Evolutionary conservation across 2,329 filamentous ascomycete species (phyloP).

Genomic region (Alternaria rosae): DNA sequence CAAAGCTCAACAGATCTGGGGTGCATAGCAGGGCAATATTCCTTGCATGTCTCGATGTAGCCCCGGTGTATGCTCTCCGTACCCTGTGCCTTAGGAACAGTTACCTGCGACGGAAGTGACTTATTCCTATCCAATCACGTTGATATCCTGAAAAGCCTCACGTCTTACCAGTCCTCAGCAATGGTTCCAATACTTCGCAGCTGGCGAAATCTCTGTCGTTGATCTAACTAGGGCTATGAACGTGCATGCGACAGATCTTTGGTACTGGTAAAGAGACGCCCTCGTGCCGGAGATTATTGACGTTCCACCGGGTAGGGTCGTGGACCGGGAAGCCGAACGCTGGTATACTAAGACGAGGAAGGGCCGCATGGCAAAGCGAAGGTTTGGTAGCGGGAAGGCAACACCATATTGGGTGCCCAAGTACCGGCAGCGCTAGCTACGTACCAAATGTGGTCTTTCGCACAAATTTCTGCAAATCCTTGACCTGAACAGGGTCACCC

Average conservation of each 20-base stretch:
- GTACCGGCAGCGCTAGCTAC: slow-evolving; percentile 6
- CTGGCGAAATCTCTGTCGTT: not conserved
- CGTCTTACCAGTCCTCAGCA: not conserved
- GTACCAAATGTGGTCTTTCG: not conserved
- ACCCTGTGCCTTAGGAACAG: not conserved
- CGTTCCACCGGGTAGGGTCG: not conserved
- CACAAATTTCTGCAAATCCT: not conserved
- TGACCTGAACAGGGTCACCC: not conserved
- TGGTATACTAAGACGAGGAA: not conserved
- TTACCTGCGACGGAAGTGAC: not conserved
- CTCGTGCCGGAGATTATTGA: slow-evolving; percentile 3
- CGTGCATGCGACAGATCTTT: not conserved
- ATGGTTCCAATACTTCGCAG: not conserved
- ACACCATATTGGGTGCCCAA: slow-evolving; percentile 13
- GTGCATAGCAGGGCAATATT: slow-evolving; percentile 21
- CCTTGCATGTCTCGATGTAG: slow-evolving; percentile 15
- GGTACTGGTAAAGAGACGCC: not conserved
- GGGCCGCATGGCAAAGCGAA: not conserved
- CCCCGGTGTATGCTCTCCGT: not conserved
- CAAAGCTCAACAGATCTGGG: slow-evolving; percentile 27
- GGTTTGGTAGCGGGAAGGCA: slow-evolving; percentile 14
- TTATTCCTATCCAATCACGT: slow-evolving; percentile 4
- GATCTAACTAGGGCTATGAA: not conserved
- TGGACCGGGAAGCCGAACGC: not conserved
- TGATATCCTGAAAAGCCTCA: not conserved